Base-by-base conservation (phyloP, 2,329 filamentous ascomycete species). In the Calonectria crousiana region DNA sequence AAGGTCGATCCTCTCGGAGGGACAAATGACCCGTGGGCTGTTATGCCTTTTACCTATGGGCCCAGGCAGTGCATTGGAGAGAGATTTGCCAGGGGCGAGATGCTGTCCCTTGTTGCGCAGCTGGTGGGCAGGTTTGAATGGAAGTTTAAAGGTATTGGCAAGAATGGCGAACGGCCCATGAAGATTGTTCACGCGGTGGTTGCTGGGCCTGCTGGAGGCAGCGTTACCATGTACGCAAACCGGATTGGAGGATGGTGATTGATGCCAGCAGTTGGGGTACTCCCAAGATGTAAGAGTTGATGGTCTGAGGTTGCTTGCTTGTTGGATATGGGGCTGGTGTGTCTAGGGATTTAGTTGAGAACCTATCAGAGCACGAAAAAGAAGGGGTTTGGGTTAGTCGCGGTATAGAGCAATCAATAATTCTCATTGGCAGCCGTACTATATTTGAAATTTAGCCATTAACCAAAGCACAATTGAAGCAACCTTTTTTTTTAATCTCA, bases 71-170 rank as follows among this genome's bases (percentile, higher is more conserved):
- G 68, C 58, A 71, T 71, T 23, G 68, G 68, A 11, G 68, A 71
- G 58, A 71, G 68, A 6, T 71, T 71, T 65, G 68, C 68, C 20
- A 53, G 68, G 26, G 68, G 68, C 20, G 68, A 71, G 58, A 71
- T 71, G 68, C 16, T 71, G 58, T 65, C 68, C 20, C 68, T 71
- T 28, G 68, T 71, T n/a, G 68, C 68, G 20, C 68, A 65, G 58
- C 36, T 71, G 58, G 26, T 71, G 9, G 68, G 68, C 68, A 53
- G 73, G 38, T 74, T 74, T 30, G 73, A 74, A 28, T 74, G 73
- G 73, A 74, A 74, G 36, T 74, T 74, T 69, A 74, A 74, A 51
- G 73, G 73, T 4, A 74, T 74, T 30, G 73, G 73, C 3, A 51
- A 58, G 38, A 72, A 69, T 41, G 73, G 73, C 3, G 69, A 74